Percentiles rank a stretch among this genome's conserved stretches.
Evolutionary conservation across 345 rosid species (phyloP).

Genomic region (Lenwebbia sp.): DNA sequence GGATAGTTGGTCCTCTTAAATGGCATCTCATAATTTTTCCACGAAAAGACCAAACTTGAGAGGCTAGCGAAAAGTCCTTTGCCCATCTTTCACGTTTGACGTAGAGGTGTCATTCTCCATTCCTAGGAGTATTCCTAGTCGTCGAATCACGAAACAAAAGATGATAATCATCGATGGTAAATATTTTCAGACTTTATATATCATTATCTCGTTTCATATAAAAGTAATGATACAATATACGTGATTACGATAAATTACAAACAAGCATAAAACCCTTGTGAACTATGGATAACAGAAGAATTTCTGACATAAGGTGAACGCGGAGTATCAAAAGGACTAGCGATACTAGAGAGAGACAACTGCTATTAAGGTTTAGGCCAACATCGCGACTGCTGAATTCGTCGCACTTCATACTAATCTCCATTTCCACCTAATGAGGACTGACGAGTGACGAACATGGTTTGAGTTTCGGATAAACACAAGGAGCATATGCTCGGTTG

Average conservation of each 20-base stretch:
- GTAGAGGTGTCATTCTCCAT: not conserved
- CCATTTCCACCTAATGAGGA: too few species aligned
- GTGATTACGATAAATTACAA: not conserved
- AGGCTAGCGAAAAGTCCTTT: too few species aligned
- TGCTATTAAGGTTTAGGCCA: not conserved
- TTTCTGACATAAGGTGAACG: fast-evolving
- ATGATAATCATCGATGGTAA: not conserved
- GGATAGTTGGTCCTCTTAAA: too few species aligned
- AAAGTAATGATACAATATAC: not conserved
- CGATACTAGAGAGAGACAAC: too few species aligned
- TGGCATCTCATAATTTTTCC: too few species aligned
- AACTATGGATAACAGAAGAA: not conserved
- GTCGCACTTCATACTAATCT: not conserved
- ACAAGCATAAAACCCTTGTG: not conserved
- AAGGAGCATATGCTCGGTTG: not conserved
- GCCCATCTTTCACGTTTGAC: too few species aligned
- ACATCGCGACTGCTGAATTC: not conserved
- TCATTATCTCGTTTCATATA: not conserved
- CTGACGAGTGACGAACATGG: not conserved
- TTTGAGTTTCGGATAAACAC: not conserved
- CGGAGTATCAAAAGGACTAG: not conserved
- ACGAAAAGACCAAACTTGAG: too few species aligned
- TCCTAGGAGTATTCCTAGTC: not conserved
- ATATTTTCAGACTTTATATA: not conserved
- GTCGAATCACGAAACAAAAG: not conserved